Conservation (phyloP, 345 rosid genomes). For the Geranium brycei region DNA sequence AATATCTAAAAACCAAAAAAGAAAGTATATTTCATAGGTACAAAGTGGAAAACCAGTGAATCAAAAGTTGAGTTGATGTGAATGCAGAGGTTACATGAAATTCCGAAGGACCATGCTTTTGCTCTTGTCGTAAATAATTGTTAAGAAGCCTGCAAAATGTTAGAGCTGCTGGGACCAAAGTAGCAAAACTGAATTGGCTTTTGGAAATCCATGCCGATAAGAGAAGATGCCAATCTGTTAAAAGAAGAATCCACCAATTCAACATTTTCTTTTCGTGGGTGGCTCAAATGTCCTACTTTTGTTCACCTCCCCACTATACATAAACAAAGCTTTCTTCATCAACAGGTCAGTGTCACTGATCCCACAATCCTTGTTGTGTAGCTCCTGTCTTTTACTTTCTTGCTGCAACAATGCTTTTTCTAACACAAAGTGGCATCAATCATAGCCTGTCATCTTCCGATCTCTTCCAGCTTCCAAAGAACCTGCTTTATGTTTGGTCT, state of each 20-base stretch:
- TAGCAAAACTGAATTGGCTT: neutral
- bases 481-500: slow-evolving; percentile 64
- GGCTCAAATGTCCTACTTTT: slow-evolving; percentile 3
- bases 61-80: too few relatives aligned
- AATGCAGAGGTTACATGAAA: too few relatives aligned
- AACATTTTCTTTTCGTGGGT: slow-evolving; percentile 8
- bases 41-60: too few relatives aligned
- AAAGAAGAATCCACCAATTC: slow-evolving; percentile 8
- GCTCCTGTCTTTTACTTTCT: slow-evolving; percentile 8
- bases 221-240: slow-evolving; percentile 11
- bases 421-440: neutral
- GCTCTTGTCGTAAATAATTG: too few relatives aligned
- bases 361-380: slow-evolving; percentile 8
- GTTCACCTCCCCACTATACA: slow-evolving; percentile 1
- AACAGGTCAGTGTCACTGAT: slow-evolving; percentile 6
- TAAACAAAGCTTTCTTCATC: slow-evolving; percentile 7
- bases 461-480: slow-evolving; percentile 54
- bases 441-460: slow-evolving; percentile 21
- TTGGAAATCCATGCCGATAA: slow-evolving; percentile 4
- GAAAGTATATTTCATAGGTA: too few relatives aligned
- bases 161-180: neutral
- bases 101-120: too few relatives aligned
- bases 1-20: too few relatives aligned
- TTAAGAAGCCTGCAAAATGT: neutral
- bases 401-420: neutral